A percentile compares a stretch with the other conserved stretches of the same genome.
phyloP scores from a whole-genome alignment of 371 early-diverging fungal species.

The Blakeslea trispora region DNA sequence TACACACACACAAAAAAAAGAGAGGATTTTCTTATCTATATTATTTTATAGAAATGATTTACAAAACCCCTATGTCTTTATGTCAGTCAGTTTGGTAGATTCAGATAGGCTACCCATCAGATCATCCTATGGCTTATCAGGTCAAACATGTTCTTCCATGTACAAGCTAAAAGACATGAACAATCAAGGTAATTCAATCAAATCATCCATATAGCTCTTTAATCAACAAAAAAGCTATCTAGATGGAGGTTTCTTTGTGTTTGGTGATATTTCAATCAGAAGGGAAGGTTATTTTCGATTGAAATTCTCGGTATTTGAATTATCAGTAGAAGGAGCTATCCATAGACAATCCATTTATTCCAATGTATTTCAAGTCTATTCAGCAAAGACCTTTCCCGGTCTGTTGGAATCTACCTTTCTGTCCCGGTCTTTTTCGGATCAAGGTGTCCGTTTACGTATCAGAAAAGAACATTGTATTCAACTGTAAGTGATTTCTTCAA shows the following conservation, averaged over 20 bases:
- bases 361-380: constrained; percentile 74
- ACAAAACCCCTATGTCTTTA: constrained; percentile 77
- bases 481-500: constrained; percentile 22
- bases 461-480: constrained; percentile 57
- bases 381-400: constrained; percentile 89
- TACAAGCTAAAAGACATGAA: constrained; percentile 81
- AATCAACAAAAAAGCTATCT: no score
- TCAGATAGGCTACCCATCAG: constrained; percentile 37
- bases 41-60: constrained; percentile 21
- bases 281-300: constrained; percentile 83
- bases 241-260: constrained; percentile 90
- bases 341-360: constrained; percentile 63
- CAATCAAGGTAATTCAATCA: constrained; percentile 74
- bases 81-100: constrained; percentile 66
- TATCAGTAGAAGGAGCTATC: constrained; percentile 46
- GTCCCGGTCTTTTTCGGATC: constrained; percentile 86
- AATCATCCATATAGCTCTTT: no score
- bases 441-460: constrained; percentile 88
- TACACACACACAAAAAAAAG: no score
- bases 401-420: constrained; percentile 82
- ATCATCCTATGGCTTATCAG: no score
- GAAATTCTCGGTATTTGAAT: constrained; percentile 83
- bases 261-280: constrained; percentile 86
- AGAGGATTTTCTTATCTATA: no score
- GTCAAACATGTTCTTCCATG: constrained; percentile 84